phyloP scores from a whole-genome alignment of 1,139 yeast species.

The Diutina scorzettiae region DNA sequence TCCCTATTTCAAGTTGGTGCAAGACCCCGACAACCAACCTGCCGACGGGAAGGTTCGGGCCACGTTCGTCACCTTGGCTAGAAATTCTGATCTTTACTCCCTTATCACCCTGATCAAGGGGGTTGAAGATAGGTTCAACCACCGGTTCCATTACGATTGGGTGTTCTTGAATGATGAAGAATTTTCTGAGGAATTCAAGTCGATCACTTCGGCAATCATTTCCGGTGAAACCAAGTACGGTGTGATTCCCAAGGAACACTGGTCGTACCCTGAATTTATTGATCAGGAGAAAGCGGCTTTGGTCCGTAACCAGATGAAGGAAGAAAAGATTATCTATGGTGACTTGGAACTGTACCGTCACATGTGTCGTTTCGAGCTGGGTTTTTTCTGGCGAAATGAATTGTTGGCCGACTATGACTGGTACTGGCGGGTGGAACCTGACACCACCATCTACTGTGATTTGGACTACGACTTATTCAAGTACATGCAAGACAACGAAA shows the following conservation, averaged over 20 bases:
- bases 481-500: slow-evolving; percentile 64
- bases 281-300: slow-evolving; percentile 45
- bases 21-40: slow-evolving; percentile 2
- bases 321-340: slow-evolving; percentile 48
- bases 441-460: slow-evolving; percentile 65
- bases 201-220: slow-evolving; percentile 37
- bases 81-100: slow-evolving; percentile 62
- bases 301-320: slow-evolving; percentile 37
- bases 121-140: slow-evolving; percentile 76
- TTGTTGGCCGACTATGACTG: slow-evolving; percentile 62
- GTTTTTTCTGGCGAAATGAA: slow-evolving; percentile 76
- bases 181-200: slow-evolving; percentile 51
- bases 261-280: slow-evolving; percentile 62
- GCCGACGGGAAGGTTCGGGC: slow-evolving; percentile 35
- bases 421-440: slow-evolving; percentile 96
- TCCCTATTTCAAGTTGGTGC: not conserved
- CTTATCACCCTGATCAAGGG: slow-evolving; percentile 59
- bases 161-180: slow-evolving; percentile 72
- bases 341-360: slow-evolving; percentile 54
- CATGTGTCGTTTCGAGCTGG: slow-evolving; percentile 90
- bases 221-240: slow-evolving; percentile 59
- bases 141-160: slow-evolving; percentile 88
- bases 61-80: slow-evolving; percentile 69
- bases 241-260: slow-evolving; percentile 44
- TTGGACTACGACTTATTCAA: slow-evolving; percentile 73